Percentiles rank a stretch among this genome's conserved stretches.
Evolutionary conservation across 2,329 filamentous ascomycete genomes (phyloP).

Genomic region (Talaromyces sp.): DNA sequence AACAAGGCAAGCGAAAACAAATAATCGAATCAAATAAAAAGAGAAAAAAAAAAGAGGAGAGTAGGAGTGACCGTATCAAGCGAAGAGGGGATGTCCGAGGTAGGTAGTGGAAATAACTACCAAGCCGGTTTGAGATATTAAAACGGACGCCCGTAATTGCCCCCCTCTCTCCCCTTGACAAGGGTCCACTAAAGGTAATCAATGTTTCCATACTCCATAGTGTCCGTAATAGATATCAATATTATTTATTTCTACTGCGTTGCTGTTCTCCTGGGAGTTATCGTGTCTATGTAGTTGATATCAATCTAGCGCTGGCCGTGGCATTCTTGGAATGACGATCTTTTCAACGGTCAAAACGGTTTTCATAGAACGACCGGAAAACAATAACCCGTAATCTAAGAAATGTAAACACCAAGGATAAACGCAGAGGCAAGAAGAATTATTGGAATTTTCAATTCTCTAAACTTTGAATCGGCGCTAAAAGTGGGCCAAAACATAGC

Average conservation of each 20-base stretch:
- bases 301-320: not conserved
- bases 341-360: conserved; percentile 19
- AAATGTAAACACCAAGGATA: not conserved
- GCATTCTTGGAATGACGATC: conserved; percentile 12
- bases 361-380: not conserved
- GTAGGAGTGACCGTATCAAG: conserved; percentile 8
- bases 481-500: conserved; percentile 2
- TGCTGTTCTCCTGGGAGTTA: not conserved
- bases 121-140: conserved; percentile 23
- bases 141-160: conserved; percentile 13
- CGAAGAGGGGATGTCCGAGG: not conserved
- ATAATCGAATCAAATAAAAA: not conserved
- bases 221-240: not conserved
- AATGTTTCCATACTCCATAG: conserved; percentile 3
- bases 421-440: not conserved
- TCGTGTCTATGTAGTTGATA: conserved; percentile 1
- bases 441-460: not conserved
- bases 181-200: conserved; percentile 22
- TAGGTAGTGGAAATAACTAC: conserved; percentile 33
- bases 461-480: not conserved
- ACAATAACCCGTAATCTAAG: not conserved
- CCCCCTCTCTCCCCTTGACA: not conserved
- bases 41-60: not conserved
- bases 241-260: not conserved
- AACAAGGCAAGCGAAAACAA: conserved; percentile 10